Conservation (phyloP, 2,329 filamentous ascomycete species). For the Ascochyta lentis region DNA sequence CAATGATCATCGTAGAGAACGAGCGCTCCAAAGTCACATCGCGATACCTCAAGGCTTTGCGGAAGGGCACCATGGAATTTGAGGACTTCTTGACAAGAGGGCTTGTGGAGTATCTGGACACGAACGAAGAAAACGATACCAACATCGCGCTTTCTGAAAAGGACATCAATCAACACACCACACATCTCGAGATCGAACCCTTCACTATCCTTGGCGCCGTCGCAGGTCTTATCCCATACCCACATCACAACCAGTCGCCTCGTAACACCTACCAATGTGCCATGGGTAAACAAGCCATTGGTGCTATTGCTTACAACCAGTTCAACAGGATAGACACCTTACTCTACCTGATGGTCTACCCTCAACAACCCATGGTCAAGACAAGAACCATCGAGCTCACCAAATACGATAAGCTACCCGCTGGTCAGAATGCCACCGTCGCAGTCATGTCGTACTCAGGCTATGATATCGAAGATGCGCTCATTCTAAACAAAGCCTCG, state of each 20-base stretch:
- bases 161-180: conserved; percentile 82
- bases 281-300: conserved; percentile 99
- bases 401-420: conserved; percentile 95
- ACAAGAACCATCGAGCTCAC: conserved; percentile 96
- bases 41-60: conserved; percentile 79
- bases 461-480: conserved; percentile 98
- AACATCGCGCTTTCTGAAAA: conserved; percentile 90
- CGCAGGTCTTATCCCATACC: conserved; percentile 94
- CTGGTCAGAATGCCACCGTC: conserved; percentile 95
- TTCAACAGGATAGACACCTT: conserved; percentile 96
- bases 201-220: conserved; percentile 97
- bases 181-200: conserved; percentile 96
- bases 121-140: conserved; percentile 97
- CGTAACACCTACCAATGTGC: conserved; percentile 99
- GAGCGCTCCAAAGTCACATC: conserved; percentile 79
- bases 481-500: conserved; percentile 95
- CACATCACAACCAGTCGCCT: conserved; percentile 98
- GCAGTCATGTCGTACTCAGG: conserved; percentile 99
- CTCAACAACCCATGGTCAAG: conserved; percentile 96
- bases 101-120: conserved; percentile 94
- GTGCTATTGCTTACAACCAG: conserved; percentile 97
- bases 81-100: conserved; percentile 92
- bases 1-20: conserved; percentile 93
- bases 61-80: conserved; percentile 84
- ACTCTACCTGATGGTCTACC: conserved; percentile 95